Percentiles rank a stretch among this genome's conserved stretches.
phyloP scores from a whole-genome alignment of 129 eudicot species.

The Escallonia herrerae region DNA sequence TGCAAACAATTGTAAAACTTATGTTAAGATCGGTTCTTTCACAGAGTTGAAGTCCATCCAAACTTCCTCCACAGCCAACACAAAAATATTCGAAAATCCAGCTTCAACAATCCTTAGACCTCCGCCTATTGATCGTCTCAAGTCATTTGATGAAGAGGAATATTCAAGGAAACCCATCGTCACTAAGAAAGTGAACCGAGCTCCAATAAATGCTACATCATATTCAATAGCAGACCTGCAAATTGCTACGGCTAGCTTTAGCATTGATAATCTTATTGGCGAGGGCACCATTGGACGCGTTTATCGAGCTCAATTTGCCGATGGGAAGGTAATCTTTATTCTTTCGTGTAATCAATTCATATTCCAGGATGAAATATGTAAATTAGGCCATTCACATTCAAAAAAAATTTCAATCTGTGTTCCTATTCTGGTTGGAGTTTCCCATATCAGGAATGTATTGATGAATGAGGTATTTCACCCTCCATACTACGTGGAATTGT shows the following conservation, averaged over 20 bases:
- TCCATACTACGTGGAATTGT: no score
- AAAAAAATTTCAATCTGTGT: no score
- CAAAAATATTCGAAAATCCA: constrained; percentile 51
- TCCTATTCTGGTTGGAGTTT: no score
- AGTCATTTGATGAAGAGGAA: constrained; percentile 81
- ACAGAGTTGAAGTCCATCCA: constrained; percentile 64
- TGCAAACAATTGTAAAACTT: no score
- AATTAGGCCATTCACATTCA: no score
- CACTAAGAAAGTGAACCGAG: constrained; percentile 50
- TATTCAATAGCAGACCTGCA: constrained; percentile 94
- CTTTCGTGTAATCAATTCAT: background rate
- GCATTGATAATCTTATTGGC: constrained; percentile 68
- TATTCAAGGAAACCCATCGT: constrained; percentile 54
- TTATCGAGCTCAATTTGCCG: constrained; percentile 79
- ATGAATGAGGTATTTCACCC: no score
- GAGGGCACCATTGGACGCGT: constrained; percentile 96
- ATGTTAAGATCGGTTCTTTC: background rate
- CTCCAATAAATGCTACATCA: constrained; percentile 51
- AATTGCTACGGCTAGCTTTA: constrained; percentile 89
- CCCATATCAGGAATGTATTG: no score
- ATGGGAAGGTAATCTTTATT: constrained; percentile 56
- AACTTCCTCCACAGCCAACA: constrained; percentile 36
- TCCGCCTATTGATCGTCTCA: constrained; percentile 75
- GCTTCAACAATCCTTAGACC: constrained; percentile 66
- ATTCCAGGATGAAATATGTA: no score